Evolutionary conservation across 2,329 filamentous ascomycete species (phyloP), one percentile per base, ranked within the genome.

Genomic region (Trichophaea hybrida): DNA sequence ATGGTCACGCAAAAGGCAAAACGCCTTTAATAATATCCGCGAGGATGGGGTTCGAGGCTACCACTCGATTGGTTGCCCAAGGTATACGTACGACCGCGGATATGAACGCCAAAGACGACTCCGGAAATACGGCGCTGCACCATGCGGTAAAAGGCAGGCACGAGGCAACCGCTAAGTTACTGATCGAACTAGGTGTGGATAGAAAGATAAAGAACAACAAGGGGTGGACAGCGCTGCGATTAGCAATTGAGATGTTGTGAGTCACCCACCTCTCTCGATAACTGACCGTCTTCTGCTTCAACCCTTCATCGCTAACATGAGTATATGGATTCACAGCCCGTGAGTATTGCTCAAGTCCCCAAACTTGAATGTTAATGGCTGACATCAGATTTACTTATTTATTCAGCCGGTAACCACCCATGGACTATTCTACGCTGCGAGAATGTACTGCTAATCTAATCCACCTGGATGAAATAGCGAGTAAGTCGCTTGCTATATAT

Each of bases 71-170:
- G 34, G 10, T 52, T 12, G 6, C 13, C 12, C n/a, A 53, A 6
- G 12, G 10, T 17, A 34, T 13, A 24, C 24, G 24, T 24, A 2
- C 24, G 24, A 24, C 24, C 13, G 46, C 32, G 12, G 48, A 58
- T 43, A 38, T 38, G 17, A 32, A 58, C 35, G 46, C 46, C 1
- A 6, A 2, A 48, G 38, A 49, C 37, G n/a, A 33, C 31, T n/a
- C 43, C 6, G 40, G 55, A 32, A 6, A 12, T 10, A 66, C 58
- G 17, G 64, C 64, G 24, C 59, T 69, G 12, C 62, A 67, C 43
- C 59, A 63, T 8, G 67, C 67, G 15, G 46, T 59, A 7, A 12
- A 34, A 24, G 15, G 43, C 35, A 34, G 37, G 8, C n/a, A 55
- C 35, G 33, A 13, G 34, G 35, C 33, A 15, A 55, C 43, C 2